Base-by-base conservation (phyloP, 2,329 filamentous ascomycete species). In the Fusarium heterosporum region DNA sequence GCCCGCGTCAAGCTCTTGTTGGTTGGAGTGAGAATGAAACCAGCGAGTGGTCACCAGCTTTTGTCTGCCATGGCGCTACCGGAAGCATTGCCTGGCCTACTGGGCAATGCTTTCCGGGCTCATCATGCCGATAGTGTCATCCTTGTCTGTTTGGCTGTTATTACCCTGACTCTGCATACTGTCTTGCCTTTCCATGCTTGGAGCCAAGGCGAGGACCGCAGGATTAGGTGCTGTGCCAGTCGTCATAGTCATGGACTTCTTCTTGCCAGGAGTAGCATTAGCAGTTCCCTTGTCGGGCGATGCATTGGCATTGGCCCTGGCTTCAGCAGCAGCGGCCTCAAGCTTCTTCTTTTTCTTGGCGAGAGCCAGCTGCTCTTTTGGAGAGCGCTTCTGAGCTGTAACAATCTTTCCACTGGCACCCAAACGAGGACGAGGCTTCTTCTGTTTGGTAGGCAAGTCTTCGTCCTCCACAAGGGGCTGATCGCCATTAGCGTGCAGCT, bases 401-500 rank as follows among this genome's bases (percentile, higher is more conserved):
- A 91, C 90, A 69, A 97, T 97, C 83, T 96, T 97, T 74, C 93
- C 93, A 19, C 90, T 94, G 19, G 88, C 86, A 32, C 86, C 85
- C 25, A 88, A 84, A 30, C 86, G 83, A n/a, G 88, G 86, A n/a
- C 86, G 83, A 25, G 81, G 93, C 80, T 81, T 90, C 82, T 93
- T 86, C 80, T 99, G 96, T 80, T 99, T 99, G 55, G 90, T 87
- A 16, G 96, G 96, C 25, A 99, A 82, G 71, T 99, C 95, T 75
- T 98, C 93, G 79, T 99, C 96, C 81, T 99, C 96, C 51, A 97
- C 83, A 68, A 99, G 85, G 41, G 93, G 89, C 76, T 93, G 87
- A 73, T 95, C 79, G 76, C 87, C 87, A 77, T 94, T 96, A 55
- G 92, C 90, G 73, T 93, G 92, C 58, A 99, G 82, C 78, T 97